These are phyloP conservation scores for Quercus berberidifolia DNA, from an alignment of 306 rosid genomes.

Conservation along the genomic window DNA sequence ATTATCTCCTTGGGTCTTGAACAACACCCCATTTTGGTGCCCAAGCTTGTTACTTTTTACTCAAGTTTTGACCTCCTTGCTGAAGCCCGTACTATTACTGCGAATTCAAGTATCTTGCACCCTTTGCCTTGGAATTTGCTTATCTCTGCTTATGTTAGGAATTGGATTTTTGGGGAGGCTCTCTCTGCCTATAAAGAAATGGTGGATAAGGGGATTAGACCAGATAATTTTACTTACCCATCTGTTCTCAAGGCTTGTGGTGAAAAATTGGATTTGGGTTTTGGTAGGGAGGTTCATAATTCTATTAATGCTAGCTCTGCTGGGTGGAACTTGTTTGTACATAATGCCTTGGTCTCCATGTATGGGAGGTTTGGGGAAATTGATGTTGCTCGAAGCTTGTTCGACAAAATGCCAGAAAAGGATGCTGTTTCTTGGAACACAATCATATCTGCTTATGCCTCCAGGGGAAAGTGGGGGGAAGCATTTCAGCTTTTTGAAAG, in stretches of 20 bases:
- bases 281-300: conserved; percentile 65
- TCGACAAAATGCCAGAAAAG: conserved; percentile 59
- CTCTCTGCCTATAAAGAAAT: conserved; percentile 58
- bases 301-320: conserved; percentile 43
- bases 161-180: conserved; percentile 49
- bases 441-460: conserved; percentile 69
- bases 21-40: conserved; percentile 52
- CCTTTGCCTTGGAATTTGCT: conserved; percentile 82
- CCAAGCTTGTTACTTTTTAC: conserved; percentile 64
- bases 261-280: conserved; percentile 47
- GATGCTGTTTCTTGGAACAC: conserved; percentile 83
- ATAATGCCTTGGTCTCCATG: conserved; percentile 80
- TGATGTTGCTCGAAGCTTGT: conserved; percentile 62
- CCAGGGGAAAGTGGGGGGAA: conserved; percentile 68
- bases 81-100: conserved; percentile 54
- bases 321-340: conserved; percentile 67
- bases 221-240: conserved; percentile 82
- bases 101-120: conserved; percentile 41
- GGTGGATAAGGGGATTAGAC: conserved; percentile 49
- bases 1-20: conserved; percentile 52
- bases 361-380: conserved; percentile 75
- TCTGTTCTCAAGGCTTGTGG: conserved; percentile 86
- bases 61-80: conserved; percentile 35
- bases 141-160: conserved; percentile 57
- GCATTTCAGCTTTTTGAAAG: conserved; percentile 55